Percentiles rank a stretch among this genome's conserved stretches.
Conservation (phyloP, 2,329 filamentous ascomycete species). For the Fusarium sp. region DNA sequence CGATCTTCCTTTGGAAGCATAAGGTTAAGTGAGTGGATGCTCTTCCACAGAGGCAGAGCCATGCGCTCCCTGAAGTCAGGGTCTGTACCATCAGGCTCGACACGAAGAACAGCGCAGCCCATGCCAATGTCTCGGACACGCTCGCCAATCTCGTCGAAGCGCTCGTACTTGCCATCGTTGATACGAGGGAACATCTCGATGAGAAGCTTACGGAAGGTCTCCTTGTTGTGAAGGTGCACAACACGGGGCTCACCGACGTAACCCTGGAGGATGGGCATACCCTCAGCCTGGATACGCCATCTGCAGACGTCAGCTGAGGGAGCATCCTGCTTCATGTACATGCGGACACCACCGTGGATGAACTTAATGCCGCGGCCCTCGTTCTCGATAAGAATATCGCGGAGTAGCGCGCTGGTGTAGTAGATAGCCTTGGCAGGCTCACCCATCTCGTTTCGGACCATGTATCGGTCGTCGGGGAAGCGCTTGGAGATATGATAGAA, state of each 20-base stretch:
- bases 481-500: conserved; percentile 88
- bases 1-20: conserved; percentile 99
- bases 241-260: conserved; percentile 86
- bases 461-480: conserved; percentile 91
- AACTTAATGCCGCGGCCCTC: conserved; percentile 94
- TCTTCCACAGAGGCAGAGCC: conserved; percentile 94
- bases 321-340: conserved; percentile 98
- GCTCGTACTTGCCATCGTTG: conserved; percentile 76
- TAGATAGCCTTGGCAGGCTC: conserved; percentile 95
- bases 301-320: conserved; percentile 87
- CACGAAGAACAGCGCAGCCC: conserved; percentile 90
- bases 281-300: conserved; percentile 97
- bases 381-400: conserved; percentile 87
- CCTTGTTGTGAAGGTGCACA: conserved; percentile 79
- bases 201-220: conserved; percentile 84
- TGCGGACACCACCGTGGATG: conserved; percentile 96
- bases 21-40: conserved; percentile 89
- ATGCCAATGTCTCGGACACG: conserved; percentile 82
- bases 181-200: conserved; percentile 98
- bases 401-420: conserved; percentile 88
- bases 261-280: conserved; percentile 88
- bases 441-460: conserved; percentile 93
- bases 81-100: conserved; percentile 79
- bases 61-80: conserved; percentile 77
- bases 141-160: conserved; percentile 89